Evolutionary conservation across 345 rosid species (phyloP), one percentile per base, ranked within the genome.

Genomic region (Salix purpurea): DNA sequence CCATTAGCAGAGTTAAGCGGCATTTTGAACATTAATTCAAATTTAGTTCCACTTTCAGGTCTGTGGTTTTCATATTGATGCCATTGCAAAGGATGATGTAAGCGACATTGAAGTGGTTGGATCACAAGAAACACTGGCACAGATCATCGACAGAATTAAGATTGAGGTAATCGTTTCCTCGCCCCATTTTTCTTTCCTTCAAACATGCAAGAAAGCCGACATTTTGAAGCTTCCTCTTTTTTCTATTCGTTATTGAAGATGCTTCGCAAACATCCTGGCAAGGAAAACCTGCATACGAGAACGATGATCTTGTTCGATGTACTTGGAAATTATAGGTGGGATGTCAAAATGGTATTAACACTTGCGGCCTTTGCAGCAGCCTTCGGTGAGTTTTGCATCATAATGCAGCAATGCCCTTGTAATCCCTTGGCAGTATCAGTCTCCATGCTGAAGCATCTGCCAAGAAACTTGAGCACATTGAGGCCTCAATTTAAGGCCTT

Each of bases 261-360:
- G 85, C 81, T 81, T 44, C 67, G 85, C 74, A 84, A 81, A 71
- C 78, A 82, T 78, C 75, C 76, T 30, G 81, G 83, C 19, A 75
- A 78, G 60, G 83, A 72, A 24, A 81, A 90, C 72, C 75, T 84
- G 61, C 91, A 86, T 23, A 19, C 76, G 1, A 83, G 87, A 73
- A 89, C 93, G 39, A 85, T 92, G 89, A 40, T 24, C 69, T 26
- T 88, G 82, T 87, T 94, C 16, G 90, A 91, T 82, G 83, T 78
- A 79, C 88, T 94, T 42, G 84, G 85, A 65, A 86, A 75, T 34
- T 89, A 89, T 72, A 81, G 79, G 81, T 94, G 97, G 98, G 97
- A 87, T 78, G 92, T 90, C 18, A 92, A 94, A 85, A 58, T 89
- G 75, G 91, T 66, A 61, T 69, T 94, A 77, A 82, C 87, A 56